Evolutionary conservation across 345 rosid genomes (phyloP), one percentile per base, ranked within the genome.

Genomic region (Populus deltoides): DNA sequence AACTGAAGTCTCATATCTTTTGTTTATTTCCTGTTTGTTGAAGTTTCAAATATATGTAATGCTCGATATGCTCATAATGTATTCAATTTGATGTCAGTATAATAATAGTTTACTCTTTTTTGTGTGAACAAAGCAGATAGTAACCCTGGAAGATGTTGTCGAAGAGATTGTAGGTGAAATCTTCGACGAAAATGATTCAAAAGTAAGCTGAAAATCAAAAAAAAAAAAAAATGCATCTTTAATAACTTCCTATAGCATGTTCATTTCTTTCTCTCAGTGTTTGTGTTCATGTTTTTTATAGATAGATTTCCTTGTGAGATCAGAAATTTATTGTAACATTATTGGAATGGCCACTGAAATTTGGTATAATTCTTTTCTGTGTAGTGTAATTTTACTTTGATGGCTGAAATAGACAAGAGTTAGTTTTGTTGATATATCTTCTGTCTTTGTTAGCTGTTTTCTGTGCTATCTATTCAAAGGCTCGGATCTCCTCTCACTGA

Each of bases 111-210:
- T 36, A 39, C 36, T 66, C 24, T 25, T 74, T n/a, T 27, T 77
- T 73, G 72, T 72, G 10, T 74, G 76, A 71, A 70, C 81, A 84
- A 73, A 75, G 84, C 97, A 97, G 99, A 70, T 94, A 84, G 98
- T 89, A 70, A 94, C 99, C 68, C 86, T 97, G 73, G 98, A 97
- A 90, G 99, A 94, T 63, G 97, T 92, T 72, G 98, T 91, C 68
- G 98, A 97, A 84, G 99, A 97, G 89, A 94, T 97, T 80, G 99
- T 94, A 78, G 98, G 98, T 75, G 98, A 94, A 87, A 97, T 97
- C 75, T 97, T 97, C 73, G 98, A 97, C 70, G 98, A 94, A 89
- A 97, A 90, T 81, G 98, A 97, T 86, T 97, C 99, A 70, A 97
- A 94, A 80, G 98, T 92, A 88, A 87, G 77, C n/a, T 51, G 49